Conservation (phyloP, 768 basidiomycete species). For the Naganishia vaughanmartiniae region DNA sequence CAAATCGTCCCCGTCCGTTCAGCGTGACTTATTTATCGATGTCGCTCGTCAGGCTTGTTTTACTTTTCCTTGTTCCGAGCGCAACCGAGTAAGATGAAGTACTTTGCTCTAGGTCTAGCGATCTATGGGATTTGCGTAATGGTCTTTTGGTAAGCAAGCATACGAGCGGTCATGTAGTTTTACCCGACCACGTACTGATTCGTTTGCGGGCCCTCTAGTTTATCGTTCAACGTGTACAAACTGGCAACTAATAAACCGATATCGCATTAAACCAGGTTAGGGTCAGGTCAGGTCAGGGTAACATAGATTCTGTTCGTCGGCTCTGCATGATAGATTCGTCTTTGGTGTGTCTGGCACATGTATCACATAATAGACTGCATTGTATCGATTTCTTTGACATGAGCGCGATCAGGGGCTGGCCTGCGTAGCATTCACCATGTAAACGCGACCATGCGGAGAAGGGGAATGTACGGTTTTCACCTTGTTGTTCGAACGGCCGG, state of each 20-base stretch:
- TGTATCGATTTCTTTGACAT: too few relatives aligned
- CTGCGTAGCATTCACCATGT: too few relatives aligned
- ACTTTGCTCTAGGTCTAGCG: conserved; percentile 64
- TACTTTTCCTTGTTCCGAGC: conserved; percentile 85
- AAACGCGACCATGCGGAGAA: too few relatives aligned
- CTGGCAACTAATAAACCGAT: conserved; percentile 45
- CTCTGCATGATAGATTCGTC: too few relatives aligned
- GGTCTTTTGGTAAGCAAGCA: conserved; percentile 73
- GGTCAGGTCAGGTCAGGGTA: too few relatives aligned
- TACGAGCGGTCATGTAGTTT: background rate
- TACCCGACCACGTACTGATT: background rate
- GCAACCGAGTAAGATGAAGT: conserved; percentile 61
- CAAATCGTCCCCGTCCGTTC: too few relatives aligned
- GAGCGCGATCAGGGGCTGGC: too few relatives aligned
- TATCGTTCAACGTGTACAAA: conserved; percentile 75
- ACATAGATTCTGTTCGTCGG: too few relatives aligned
- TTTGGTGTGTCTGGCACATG: too few relatives aligned
- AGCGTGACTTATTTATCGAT: conserved; percentile 55
- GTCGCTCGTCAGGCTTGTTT: conserved; percentile 47
- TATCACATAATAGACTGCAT: too few relatives aligned
- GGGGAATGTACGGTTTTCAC: too few relatives aligned
- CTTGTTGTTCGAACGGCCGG: too few relatives aligned
- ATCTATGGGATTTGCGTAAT: conserved; percentile 76
- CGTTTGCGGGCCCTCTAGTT: conserved; percentile 53
- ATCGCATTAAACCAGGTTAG: conserved; percentile 24